Conservation (phyloP, 2,329 filamentous ascomycete species). For the Fusarium xyrophilum region DNA sequence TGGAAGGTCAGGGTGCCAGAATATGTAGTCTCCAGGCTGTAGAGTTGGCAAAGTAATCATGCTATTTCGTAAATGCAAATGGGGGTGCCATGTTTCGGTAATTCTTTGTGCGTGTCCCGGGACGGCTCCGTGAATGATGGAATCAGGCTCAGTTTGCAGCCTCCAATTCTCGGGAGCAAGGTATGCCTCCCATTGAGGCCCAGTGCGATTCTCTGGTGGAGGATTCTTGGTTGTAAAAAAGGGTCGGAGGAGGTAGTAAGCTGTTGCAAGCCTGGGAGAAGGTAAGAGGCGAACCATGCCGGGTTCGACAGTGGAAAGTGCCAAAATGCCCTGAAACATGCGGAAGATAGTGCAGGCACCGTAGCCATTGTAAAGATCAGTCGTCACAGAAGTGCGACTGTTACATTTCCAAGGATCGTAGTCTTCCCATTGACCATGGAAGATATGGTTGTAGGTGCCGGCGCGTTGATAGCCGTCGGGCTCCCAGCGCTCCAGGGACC, state of each 20-base stretch:
- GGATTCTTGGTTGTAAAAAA: constrained; percentile 58
- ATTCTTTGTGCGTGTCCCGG: constrained; percentile 65
- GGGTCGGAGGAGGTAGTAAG: constrained; percentile 74
- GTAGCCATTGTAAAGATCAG: constrained; percentile 64
- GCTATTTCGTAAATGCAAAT: constrained; percentile 59
- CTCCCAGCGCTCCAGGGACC: constrained; percentile 76
- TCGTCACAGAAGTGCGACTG: constrained; percentile 59
- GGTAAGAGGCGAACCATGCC: constrained; percentile 76
- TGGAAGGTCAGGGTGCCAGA: constrained; percentile 65
- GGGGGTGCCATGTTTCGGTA: constrained; percentile 65
- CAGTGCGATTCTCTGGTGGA: constrained; percentile 49
- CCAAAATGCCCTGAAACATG: constrained; percentile 65
- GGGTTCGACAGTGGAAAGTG: constrained; percentile 63
- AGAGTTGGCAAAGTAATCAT: constrained; percentile 63
- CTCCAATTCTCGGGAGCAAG: constrained; percentile 55
- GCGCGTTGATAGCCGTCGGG: constrained; percentile 68
- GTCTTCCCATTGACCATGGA: constrained; percentile 61
- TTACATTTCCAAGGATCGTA: constrained; percentile 64
- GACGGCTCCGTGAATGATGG: constrained; percentile 65
- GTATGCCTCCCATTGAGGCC: constrained; percentile 58
- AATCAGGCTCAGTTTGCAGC: constrained; percentile 58
- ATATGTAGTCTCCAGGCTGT: constrained; percentile 63
- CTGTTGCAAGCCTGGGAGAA: constrained; percentile 75
- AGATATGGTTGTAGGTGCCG: constrained; percentile 63
- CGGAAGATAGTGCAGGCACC: constrained; percentile 65